These are phyloP conservation scores for Metschnikowia borealis DNA, from an alignment of 805 yeast genomes.

Conservation along the genomic window DNA sequence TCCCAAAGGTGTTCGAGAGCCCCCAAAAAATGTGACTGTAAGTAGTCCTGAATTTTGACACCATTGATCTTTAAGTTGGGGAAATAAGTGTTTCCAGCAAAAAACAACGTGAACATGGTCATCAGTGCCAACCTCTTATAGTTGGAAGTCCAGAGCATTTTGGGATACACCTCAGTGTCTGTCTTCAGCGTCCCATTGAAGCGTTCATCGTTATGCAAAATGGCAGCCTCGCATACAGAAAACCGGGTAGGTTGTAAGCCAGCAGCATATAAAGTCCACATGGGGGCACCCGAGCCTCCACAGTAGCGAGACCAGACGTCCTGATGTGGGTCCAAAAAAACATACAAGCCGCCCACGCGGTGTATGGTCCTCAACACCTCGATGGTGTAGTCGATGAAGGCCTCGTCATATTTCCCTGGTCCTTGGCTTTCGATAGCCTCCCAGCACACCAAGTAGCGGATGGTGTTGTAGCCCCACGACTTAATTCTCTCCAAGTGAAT, in stretches of 20 bases:
- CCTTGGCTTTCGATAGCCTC: slow-evolving; percentile 89
- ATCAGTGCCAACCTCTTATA: slow-evolving; percentile 70
- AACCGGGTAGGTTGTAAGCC: slow-evolving; percentile 81
- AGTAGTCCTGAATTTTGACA: slow-evolving; percentile 69
- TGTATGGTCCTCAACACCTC: slow-evolving; percentile 55
- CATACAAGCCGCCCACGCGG: slow-evolving; percentile 67
- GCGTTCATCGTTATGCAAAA: slow-evolving; percentile 56
- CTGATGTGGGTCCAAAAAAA: slow-evolving; percentile 85
- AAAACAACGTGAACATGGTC: slow-evolving; percentile 83
- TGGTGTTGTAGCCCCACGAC: slow-evolving; percentile 75
- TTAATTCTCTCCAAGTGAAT: slow-evolving; percentile 67
- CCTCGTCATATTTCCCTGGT: slow-evolving; percentile 78
- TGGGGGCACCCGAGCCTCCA: slow-evolving; percentile 93
- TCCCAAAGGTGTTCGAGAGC: slow-evolving; percentile 45
- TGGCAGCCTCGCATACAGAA: slow-evolving; percentile 69
- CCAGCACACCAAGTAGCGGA: slow-evolving; percentile 81
- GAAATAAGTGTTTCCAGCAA: slow-evolving; percentile 71
- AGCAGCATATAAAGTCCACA: slow-evolving; percentile 89
- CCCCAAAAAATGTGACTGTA: slow-evolving; percentile 59
- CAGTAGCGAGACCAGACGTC: slow-evolving; percentile 88
- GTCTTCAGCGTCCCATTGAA: slow-evolving; percentile 32
- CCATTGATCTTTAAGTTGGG: slow-evolving; percentile 74
- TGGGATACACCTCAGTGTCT: slow-evolving; percentile 52
- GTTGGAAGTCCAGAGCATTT: slow-evolving; percentile 93
- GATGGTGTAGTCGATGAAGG: slow-evolving; percentile 66